phyloP scores from a whole-genome alignment of 1,284 basidiomycete genomes.

The Naganishia cerealis region DNA sequence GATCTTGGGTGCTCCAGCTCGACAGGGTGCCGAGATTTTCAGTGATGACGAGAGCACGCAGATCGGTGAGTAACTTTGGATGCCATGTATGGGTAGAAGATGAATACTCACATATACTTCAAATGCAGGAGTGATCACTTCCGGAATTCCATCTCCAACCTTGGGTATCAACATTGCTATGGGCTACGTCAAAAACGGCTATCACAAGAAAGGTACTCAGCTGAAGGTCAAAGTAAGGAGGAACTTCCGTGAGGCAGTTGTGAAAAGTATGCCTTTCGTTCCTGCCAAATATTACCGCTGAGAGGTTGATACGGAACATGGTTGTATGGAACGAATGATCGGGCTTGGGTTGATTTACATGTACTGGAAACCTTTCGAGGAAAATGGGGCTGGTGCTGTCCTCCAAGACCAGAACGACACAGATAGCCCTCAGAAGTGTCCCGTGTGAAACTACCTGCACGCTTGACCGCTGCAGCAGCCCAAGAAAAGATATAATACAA shows the following conservation, averaged over 20 bases:
- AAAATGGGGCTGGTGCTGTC: too few relatives aligned
- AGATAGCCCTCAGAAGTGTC: too few relatives aligned
- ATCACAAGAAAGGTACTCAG: slow-evolving; percentile 87
- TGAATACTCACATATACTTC: slow-evolving; percentile 2
- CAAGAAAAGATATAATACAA: too few relatives aligned
- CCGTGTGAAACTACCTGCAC: too few relatives aligned
- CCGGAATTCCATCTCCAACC: slow-evolving; percentile 92
- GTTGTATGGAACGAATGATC: slow-evolving; percentile 8
- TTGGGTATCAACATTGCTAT: slow-evolving; percentile 91
- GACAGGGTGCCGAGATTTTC: slow-evolving; percentile 81
- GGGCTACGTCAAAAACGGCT: slow-evolving; percentile 80
- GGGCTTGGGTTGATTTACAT: not conserved
- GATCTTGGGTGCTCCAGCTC: slow-evolving; percentile 79
- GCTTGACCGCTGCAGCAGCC: not conserved
- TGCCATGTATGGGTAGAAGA: not conserved
- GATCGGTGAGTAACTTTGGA: slow-evolving; percentile 59
- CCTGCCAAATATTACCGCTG: slow-evolving; percentile 52
- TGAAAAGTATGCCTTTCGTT: slow-evolving; percentile 55
- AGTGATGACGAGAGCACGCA: slow-evolving; percentile 60
- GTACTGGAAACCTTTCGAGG: not conserved
- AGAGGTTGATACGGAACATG: not conserved
- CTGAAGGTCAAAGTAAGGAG: slow-evolving; percentile 55
- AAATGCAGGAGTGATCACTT: slow-evolving; percentile 71
- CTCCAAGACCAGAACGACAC: not conserved
- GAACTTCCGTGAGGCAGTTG: slow-evolving; percentile 50